Evolutionary conservation across 352 stramenopile genomes (phyloP).

Genomic region (Globisporangium echinulatum): DNA sequence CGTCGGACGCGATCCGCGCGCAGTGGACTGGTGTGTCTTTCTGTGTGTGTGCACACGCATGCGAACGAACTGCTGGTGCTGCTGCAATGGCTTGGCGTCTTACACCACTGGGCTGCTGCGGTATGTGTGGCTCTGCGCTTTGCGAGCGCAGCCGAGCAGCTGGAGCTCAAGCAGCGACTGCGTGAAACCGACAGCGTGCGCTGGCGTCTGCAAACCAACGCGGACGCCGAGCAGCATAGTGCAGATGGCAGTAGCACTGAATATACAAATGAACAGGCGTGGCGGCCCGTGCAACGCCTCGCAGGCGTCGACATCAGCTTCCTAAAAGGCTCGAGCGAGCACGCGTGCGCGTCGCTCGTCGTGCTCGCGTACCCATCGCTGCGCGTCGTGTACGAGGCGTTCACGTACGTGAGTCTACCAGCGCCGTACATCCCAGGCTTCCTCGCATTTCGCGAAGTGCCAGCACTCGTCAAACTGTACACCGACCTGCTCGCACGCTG

Average conservation of each 20-base stretch:
- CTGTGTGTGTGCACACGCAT: neutral
- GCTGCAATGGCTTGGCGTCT: no score
- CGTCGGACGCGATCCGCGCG: constrained; percentile 4
- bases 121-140: neutral
- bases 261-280: neutral
- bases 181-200: constrained; percentile 32
- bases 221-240: neutral
- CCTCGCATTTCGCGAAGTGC: constrained; percentile 74
- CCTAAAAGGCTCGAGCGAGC: constrained; percentile 67
- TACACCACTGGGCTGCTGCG: no score
- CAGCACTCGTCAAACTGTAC: constrained; percentile 64
- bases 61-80: no score
- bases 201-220: constrained; percentile 25
- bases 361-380: constrained; percentile 64
- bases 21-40: constrained; percentile 11
- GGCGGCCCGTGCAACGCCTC: constrained; percentile 26
- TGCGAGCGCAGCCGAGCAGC: constrained; percentile 31
- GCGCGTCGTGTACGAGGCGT: constrained; percentile 69
- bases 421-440: constrained; percentile 79
- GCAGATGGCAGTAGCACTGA: neutral
- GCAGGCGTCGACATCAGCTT: constrained; percentile 84
- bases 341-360: constrained; percentile 79
- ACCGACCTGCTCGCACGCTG: constrained; percentile 42
- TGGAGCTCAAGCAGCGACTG: constrained; percentile 49
- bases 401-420: constrained; percentile 77